phyloP scores from a whole-genome alignment of 331 rosid genomes.

The Ulmus americana region DNA sequence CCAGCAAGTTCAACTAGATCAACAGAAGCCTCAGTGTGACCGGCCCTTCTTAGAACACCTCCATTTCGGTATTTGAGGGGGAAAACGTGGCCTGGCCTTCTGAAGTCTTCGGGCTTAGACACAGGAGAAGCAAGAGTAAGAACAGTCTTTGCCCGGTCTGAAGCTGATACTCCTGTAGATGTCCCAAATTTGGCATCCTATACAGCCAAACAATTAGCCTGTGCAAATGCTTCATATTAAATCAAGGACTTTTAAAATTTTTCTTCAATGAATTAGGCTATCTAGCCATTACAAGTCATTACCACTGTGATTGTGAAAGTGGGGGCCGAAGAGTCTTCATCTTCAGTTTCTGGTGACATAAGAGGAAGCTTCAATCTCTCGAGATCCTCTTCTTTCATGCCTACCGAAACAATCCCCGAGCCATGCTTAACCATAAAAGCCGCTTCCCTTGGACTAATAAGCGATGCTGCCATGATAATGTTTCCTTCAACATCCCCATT shows the following conservation, averaged over 20 bases:
- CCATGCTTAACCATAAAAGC: conserved; percentile 73
- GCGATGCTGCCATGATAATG: conserved; percentile 64
- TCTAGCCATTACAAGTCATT: neutral
- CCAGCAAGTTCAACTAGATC: conserved; percentile 73
- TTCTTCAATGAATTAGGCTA: neutral
- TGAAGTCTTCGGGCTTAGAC: conserved; percentile 58
- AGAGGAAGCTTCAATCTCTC: conserved; percentile 70
- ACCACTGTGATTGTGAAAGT: conserved; percentile 89
- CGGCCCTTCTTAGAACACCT: conserved; percentile 79
- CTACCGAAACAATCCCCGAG: conserved; percentile 77
- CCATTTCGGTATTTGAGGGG: conserved; percentile 72
- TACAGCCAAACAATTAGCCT: conserved; percentile 6
- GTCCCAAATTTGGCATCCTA: conserved; percentile 71
- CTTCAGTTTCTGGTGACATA: conserved; percentile 62
- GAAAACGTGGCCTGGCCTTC: conserved; percentile 80
- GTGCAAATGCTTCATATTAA: neutral
- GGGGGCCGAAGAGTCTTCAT: conserved; percentile 74
- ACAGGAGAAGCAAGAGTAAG: conserved; percentile 45
- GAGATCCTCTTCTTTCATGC: conserved; percentile 74
- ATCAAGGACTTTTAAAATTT: neutral
- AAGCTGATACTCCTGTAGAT: conserved; percentile 72
- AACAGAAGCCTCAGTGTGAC: conserved; percentile 84
- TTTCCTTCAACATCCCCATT: conserved; percentile 66
- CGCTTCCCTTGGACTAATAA: conserved; percentile 37
- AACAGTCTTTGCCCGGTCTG: conserved; percentile 74